Evolutionary conservation across 345 rosid species (phyloP), one percentile per base, ranked within the genome.

Genomic region (Lepidium sativum): DNA sequence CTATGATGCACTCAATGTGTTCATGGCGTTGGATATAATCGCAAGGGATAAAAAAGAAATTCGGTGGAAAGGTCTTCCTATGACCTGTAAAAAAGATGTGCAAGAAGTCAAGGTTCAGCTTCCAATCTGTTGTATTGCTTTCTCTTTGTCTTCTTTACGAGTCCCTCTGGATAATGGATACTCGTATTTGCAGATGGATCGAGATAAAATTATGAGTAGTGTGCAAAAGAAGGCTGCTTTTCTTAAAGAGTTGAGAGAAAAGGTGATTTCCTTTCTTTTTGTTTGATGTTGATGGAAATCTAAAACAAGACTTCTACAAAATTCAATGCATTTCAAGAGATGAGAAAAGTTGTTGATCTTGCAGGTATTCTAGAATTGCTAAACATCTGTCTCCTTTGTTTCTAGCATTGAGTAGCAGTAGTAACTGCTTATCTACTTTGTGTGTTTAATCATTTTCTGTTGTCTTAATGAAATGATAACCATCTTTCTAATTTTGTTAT

Each of bases 51-150:
- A 80, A 67, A 80, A 80, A 20, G 81, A 78, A 65, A 75, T 78
- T 43, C 65, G 63, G 39, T 80, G 84, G 84, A 80, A 75, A 69
- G 81, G 81, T 8, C 81, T 74, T 65, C 75, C 81, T 41, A 27
- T 68, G 31, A 60, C 70, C 29, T 65, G 76, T 51, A 42, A 44
- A 14, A 70, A 51, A n/a, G 79, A 78, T 51, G 65, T 76, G n/a
- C 79, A 73, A 67, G 82, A 76, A 43, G 60, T 76, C 16, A 78
- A 70, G 82, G 82, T 78, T 12, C 14, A 59, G 27, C 33, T 32
- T 66, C 72, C 13, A 42, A 52, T 64, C 25, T 61, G 50, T 25
- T 32, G 9, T 4, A 2, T 55, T 52, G 6, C 39, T 49, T 13
- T 41, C 65, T 65, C 13, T 1, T 42, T 5, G 9, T 41, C 67